Percentiles rank a stretch among this genome's conserved stretches.
Evolutionary conservation across 2,329 filamentous ascomycete species (phyloP).

Genomic region (Clonostachys chloroleuca): DNA sequence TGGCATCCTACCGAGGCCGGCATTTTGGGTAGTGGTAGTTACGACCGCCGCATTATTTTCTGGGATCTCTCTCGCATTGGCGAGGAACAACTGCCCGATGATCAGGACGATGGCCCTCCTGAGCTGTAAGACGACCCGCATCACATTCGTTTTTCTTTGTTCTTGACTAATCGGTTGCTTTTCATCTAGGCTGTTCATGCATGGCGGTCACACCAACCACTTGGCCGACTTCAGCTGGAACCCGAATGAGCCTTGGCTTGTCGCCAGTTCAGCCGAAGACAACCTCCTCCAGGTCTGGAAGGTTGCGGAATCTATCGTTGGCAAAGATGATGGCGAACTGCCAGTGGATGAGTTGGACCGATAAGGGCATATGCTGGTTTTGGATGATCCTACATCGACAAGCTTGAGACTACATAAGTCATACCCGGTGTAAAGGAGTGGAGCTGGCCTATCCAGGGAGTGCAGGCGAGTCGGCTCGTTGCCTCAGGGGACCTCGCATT

Average conservation of each 20-base stretch:
- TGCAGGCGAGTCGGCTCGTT: too few species aligned
- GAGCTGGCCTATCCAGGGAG: too few species aligned
- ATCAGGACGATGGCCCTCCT: slow-evolving; percentile 89
- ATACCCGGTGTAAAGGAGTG: too few species aligned
- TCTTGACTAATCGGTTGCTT: slow-evolving; percentile 10
- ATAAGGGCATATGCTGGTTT: slow-evolving; percentile 21
- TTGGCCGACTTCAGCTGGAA: slow-evolving; percentile 99
- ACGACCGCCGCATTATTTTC: slow-evolving; percentile 90
- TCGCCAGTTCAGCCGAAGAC: slow-evolving; percentile 93
- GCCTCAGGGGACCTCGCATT: too few species aligned
- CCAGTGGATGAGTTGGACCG: slow-evolving; percentile 73
- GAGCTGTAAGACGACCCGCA: slow-evolving; percentile 67
- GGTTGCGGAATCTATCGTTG: slow-evolving; percentile 76
- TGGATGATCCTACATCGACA: too few species aligned
- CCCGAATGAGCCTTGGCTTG: slow-evolving; percentile 91
- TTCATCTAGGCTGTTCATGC: slow-evolving; percentile 78
- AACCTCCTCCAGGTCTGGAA: slow-evolving; percentile 96
- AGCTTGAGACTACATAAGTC: too few species aligned
- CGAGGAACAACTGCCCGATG: slow-evolving; percentile 91
- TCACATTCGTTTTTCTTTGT: neutral
- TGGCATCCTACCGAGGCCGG: slow-evolving; percentile 93
- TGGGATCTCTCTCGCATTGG: slow-evolving; percentile 93
- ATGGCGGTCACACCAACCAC: slow-evolving; percentile 95
- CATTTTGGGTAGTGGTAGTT: slow-evolving; percentile 85
- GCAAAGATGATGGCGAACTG: slow-evolving; percentile 70